A percentile compares a stretch with the other conserved stretches of the same genome.
Conservation (phyloP, 2,329 filamentous ascomycete species). For the Fusarium falciforme region DNA sequence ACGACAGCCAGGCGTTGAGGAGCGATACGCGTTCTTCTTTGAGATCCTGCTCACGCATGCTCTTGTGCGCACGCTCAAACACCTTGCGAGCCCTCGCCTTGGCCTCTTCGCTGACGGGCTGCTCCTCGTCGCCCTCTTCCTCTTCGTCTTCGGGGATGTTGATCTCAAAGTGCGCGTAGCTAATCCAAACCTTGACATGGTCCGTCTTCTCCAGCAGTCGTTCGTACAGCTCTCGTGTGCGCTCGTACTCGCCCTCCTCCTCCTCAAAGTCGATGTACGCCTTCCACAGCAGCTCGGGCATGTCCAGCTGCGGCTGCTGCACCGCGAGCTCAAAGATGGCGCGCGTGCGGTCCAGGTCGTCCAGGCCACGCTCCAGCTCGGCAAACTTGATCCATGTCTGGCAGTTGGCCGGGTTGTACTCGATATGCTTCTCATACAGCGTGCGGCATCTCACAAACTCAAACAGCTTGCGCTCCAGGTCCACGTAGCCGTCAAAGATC, state of each 20-base stretch:
- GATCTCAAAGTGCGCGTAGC: conserved; percentile 98
- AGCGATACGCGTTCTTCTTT: conserved; percentile 95
- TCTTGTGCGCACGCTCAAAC: conserved; percentile 86
- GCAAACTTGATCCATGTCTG: conserved; percentile 98
- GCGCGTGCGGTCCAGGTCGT: conserved; percentile 87
- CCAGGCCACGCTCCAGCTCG: conserved; percentile 89
- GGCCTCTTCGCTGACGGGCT: conserved; percentile 81
- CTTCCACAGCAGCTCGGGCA: conserved; percentile 98
- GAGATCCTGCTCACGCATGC: conserved; percentile 89
- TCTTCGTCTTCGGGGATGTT: conserved; percentile 84
- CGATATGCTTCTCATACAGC: conserved; percentile 92
- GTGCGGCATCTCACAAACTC: conserved; percentile 93
- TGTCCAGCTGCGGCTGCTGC: conserved; percentile 84
- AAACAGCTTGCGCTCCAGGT: conserved; percentile 91
- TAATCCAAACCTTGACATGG: conserved; percentile 99
- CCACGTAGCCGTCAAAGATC: conserved; percentile 92
- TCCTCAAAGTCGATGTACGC: conserved; percentile 99
- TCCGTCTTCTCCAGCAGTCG: conserved; percentile 93
- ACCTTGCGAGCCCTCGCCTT: conserved; percentile 84
- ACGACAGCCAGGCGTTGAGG: conserved; percentile 91
- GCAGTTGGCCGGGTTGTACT: conserved; percentile 90
- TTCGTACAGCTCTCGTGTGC: conserved; percentile 86
- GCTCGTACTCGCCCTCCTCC: conserved; percentile 90
- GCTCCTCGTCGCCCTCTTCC: conserved; percentile 69
- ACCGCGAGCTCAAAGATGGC: conserved; percentile 95